Base-by-base conservation (phyloP, 1,139 yeast species). In the Candida mesenterica region DNA sequence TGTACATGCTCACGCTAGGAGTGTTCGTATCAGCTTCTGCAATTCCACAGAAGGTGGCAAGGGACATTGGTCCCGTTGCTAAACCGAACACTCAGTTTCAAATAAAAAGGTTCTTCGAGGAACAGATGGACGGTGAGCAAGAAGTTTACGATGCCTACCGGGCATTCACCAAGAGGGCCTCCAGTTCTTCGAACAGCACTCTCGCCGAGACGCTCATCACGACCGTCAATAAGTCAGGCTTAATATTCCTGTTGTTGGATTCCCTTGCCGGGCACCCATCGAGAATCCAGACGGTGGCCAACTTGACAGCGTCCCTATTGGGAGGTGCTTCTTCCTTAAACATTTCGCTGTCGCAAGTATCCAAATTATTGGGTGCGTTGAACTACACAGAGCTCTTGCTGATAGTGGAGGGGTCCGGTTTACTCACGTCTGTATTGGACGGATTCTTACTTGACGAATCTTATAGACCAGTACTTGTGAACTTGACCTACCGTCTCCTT, bases 171-270 rank as follows among this genome's bases (percentile, higher is more conserved):
- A 49, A 51, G 29, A 43, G 57, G 41, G 55, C 28, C 10, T 7
- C 28, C 5, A 25, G 14, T 15, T 25, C 28, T 15, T 43, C 33
- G 19, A 34, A 19, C 10, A 9, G 20, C 5, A 44, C 47, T 7
- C 46, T 53, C 9, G 48, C 61, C 32, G 59, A 52, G 23, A 34
- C 51, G 8, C 41, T 64, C 15, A 43, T 68, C 17, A 34, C 44
- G 13, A 34, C 53, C n/a, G 52, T 68, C 24, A 68, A 69, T 45
- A 45, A 43, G 23, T 58, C 74, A 1, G 73, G 71, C 10, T 43
- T 70, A 12, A 49, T 70, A 28, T 65, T 65, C 53, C 49, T 52
- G 9, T 52, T 59, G 15, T 57, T 70, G 33, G 71, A 70, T 43
- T 55, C 58, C 27, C 51, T 66, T 32, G 69, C 69, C 13, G 61